A percentile compares a stretch with the other conserved stretches of the same genome.
Evolutionary conservation across 2,329 filamentous ascomycete genomes (phyloP).

Genomic region (Orbilia brochopaga): DNA sequence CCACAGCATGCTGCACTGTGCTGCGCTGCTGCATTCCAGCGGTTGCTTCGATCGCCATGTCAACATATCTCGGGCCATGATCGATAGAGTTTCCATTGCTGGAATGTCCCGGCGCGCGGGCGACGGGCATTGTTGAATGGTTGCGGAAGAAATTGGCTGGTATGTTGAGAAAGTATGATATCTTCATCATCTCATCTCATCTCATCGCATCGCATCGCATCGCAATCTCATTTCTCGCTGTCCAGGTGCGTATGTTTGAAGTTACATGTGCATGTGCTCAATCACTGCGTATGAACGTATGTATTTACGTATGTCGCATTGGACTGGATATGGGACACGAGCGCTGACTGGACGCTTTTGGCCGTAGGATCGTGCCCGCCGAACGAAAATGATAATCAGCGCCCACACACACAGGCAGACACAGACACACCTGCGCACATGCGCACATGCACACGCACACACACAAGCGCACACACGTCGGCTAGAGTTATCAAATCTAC

Average conservation of each 20-base stretch:
- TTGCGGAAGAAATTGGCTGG: conserved; percentile 48
- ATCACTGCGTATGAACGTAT: no score
- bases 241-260: no score
- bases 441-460: neutral
- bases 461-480: conserved; percentile 11
- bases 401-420: no score
- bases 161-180: no score
- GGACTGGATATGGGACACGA: no score
- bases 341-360: conserved; percentile 40
- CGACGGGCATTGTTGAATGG: conserved; percentile 15
- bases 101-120: conserved; percentile 18
- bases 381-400: no score
- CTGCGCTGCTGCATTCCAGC: conserved; percentile 43
- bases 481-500: conserved; percentile 34
- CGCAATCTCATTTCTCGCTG: no score
- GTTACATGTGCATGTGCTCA: no score
- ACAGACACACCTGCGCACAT: neutral
- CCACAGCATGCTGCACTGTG: no score
- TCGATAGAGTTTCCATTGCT: conserved; percentile 21
- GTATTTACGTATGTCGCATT: no score
- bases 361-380: conserved; percentile 19
- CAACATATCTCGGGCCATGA: conserved; percentile 41
- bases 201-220: no score
- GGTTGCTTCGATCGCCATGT: conserved; percentile 36
- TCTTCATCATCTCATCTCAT: no score